Conservation (phyloP, 2,329 filamentous ascomycete species). For the Phoma herbarum region DNA sequence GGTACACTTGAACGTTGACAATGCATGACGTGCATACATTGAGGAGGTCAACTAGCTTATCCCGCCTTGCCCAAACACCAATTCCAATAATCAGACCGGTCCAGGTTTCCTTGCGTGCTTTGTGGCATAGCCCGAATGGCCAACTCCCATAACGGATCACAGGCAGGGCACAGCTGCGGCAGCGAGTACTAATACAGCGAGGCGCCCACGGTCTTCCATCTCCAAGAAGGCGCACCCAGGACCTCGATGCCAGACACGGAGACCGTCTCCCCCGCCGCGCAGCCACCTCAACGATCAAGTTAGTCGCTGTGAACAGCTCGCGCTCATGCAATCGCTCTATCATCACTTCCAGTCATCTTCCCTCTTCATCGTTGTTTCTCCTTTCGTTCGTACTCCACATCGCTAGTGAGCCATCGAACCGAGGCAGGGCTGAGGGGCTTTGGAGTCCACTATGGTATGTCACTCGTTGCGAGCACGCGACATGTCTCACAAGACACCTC, state of each 20-base stretch:
- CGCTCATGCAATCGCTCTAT: conserved; percentile 20
- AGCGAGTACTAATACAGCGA: conserved; percentile 15
- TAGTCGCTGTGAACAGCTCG: conserved; percentile 8
- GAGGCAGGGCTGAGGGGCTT: conserved; percentile 15
- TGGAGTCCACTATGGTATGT: conserved; percentile 21
- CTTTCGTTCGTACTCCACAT: conserved; percentile 11
- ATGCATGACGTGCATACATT: conserved; percentile 19
- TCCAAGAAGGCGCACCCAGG: conserved; percentile 15
- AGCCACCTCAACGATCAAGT: conserved; percentile 8
- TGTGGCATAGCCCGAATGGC: conserved; percentile 21
- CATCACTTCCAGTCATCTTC: conserved; percentile 7
- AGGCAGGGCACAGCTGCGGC: conserved; percentile 16
- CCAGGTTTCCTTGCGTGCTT: conserved; percentile 20
- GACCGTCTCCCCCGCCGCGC: conserved; percentile 11
- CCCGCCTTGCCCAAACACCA: conserved; percentile 16
- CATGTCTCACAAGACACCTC: neutral
- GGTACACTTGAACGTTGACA: conserved; percentile 3
- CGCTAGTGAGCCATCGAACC: conserved; percentile 10
- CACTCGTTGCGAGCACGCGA: conserved; percentile 10
- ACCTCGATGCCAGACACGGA: conserved; percentile 8
- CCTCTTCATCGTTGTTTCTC: conserved; percentile 1
- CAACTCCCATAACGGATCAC: conserved; percentile 14
- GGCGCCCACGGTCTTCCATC: conserved; percentile 12
- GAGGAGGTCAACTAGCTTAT: conserved; percentile 14
- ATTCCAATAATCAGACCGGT: conserved; percentile 20